Conservation (phyloP, 306 rosid species). For the Cicer judaicum region DNA sequence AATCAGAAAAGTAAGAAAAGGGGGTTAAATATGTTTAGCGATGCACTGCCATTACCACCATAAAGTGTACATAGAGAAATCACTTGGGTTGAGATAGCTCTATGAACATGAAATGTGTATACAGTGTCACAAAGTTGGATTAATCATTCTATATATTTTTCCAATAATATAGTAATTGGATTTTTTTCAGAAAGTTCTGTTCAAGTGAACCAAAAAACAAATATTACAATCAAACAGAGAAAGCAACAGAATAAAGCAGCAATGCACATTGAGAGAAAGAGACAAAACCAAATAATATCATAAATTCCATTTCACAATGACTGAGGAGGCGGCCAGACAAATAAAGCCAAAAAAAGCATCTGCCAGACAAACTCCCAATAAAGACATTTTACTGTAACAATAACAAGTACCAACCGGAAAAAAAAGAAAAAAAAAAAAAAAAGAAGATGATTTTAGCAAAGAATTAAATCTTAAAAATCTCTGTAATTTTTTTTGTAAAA, state of each 20-base stretch:
- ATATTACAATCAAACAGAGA: conserved; percentile 11
- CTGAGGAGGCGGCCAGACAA: neutral
- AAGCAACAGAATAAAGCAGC: conserved; percentile 11
- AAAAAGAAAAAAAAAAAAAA: neutral
- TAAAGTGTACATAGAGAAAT: neutral
- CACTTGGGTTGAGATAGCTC: conserved; percentile 18
- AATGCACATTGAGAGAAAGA: neutral
- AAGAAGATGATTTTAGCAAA: conserved; percentile 9
- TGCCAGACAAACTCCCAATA: neutral
- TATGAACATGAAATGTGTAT: conserved; percentile 16
- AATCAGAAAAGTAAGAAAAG: conserved; percentile 39
- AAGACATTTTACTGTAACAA: neutral
- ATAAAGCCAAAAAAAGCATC: neutral
- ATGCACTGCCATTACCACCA: conserved; percentile 22
- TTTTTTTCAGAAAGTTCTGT: conserved; percentile 16
- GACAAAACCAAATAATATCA: conserved; percentile 13
- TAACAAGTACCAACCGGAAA: neutral
- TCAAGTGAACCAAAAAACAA: conserved; percentile 14
- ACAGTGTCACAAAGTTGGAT: neutral
- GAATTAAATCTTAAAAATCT: neutral
- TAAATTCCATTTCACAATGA: conserved; percentile 1
- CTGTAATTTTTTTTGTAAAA: conserved; percentile 3
- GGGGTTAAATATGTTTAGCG: conserved; percentile 22
- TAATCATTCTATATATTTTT: conserved; percentile 4
- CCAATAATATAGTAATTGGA: conserved; percentile 15